Evolutionary conservation across 495 filamentous ascomycete species (phyloP).

Genomic region (Platismatia glauca): DNA sequence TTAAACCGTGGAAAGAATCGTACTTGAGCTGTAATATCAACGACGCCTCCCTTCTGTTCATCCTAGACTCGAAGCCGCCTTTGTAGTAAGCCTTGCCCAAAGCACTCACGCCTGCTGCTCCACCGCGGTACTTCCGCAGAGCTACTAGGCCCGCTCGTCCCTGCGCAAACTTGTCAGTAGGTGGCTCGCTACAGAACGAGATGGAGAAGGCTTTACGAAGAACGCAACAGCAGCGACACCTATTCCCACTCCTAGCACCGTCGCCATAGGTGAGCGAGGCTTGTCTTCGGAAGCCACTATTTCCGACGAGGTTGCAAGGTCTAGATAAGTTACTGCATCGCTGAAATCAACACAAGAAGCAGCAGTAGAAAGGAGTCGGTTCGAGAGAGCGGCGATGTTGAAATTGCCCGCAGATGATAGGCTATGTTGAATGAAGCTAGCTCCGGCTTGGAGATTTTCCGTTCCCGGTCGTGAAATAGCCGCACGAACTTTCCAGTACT

Average conservation of each 20-base stretch:
- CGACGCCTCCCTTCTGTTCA: slow-evolving; percentile 84
- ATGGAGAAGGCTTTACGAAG: slow-evolving; percentile 44
- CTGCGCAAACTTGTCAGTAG: slow-evolving; percentile 37
- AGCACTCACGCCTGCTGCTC: slow-evolving; percentile 47
- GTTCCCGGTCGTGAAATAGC: background rate
- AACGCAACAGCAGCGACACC: slow-evolving; percentile 74
- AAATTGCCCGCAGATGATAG: slow-evolving; percentile 5
- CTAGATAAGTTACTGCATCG: background rate
- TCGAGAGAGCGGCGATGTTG: slow-evolving; percentile 8
- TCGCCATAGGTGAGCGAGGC: slow-evolving; percentile 49
- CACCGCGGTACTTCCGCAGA: slow-evolving; percentile 69
- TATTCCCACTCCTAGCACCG: slow-evolving; percentile 64
- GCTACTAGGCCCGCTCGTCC: slow-evolving; percentile 88
- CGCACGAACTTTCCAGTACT: background rate
- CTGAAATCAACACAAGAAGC: background rate
- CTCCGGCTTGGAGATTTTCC: background rate
- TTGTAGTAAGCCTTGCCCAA: slow-evolving; percentile 91
- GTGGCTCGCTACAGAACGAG: background rate
- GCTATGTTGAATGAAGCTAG: background rate
- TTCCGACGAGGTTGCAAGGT: background rate
- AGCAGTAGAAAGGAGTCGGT: background rate
- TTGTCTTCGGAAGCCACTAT: background rate
- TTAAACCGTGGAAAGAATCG: slow-evolving; percentile 16
- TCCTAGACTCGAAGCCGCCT: slow-evolving; percentile 88
- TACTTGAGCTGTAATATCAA: slow-evolving; percentile 89